These are phyloP conservation scores for Truncatella angustata DNA, from an alignment of 2,329 filamentous ascomycete genomes.

Conservation along the genomic window DNA sequence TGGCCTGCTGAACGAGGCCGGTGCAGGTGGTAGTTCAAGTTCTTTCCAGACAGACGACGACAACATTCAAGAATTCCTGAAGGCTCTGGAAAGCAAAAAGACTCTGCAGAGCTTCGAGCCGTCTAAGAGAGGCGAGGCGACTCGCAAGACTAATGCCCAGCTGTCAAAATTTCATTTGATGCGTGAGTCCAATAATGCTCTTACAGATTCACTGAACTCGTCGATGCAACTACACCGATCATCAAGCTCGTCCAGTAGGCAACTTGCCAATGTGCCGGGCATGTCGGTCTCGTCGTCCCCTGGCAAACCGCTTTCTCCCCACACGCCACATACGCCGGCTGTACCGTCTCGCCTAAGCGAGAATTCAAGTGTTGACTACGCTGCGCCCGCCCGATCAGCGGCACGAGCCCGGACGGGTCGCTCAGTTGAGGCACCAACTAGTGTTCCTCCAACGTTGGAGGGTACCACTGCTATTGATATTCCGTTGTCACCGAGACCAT, in stretches of 20 bases:
- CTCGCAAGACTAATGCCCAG: constrained; percentile 74
- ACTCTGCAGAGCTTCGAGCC: constrained; percentile 78
- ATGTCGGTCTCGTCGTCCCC: constrained; percentile 88
- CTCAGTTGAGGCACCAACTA: constrained; percentile 34
- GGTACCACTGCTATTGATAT: constrained; percentile 71
- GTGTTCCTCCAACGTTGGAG: constrained; percentile 39
- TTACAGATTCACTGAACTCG: constrained; percentile 92
- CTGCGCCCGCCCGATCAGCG: constrained; percentile 25
- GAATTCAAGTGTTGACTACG: constrained; percentile 77
- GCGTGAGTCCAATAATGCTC: constrained; percentile 81
- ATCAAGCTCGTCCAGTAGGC: constrained; percentile 68
- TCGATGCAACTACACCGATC: constrained; percentile 83
- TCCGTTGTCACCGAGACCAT: constrained; percentile 65
- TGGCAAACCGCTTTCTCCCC: constrained; percentile 83
- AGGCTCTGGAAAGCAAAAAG: constrained; percentile 82
- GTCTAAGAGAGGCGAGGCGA: constrained; percentile 65
- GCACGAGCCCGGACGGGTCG: constrained; percentile 23
- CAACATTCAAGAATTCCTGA: constrained; percentile 90
- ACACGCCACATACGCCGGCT: constrained; percentile 89
- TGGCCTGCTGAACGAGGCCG: constrained; percentile 71
- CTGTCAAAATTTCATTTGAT: constrained; percentile 84
- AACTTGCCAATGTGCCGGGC: constrained; percentile 58
- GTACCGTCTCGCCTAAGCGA: constrained; percentile 92
- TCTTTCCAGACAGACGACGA: constrained; percentile 78
- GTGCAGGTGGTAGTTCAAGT: constrained; percentile 64